These are phyloP conservation scores for Fusarium mundagurra DNA, from an alignment of 2,329 filamentous ascomycete species.

Conservation along the genomic window DNA sequence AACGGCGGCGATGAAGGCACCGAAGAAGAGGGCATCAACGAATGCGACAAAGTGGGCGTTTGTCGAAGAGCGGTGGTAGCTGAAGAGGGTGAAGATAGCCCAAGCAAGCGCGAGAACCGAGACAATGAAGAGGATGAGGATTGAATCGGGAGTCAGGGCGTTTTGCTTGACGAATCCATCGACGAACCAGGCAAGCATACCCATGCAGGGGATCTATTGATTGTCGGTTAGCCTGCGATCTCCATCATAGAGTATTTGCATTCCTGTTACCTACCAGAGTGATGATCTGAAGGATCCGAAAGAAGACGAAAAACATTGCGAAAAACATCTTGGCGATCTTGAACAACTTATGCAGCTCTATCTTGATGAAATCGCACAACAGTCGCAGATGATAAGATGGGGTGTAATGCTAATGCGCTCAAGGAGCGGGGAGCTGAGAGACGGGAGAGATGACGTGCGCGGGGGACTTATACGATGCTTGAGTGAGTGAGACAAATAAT, in stretches of 20 bases:
- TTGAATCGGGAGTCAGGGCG: constrained; percentile 67
- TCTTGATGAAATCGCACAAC: neutral
- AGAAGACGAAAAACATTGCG: constrained; percentile 70
- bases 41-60: constrained; percentile 71
- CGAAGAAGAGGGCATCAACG: constrained; percentile 70
- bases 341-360: neutral
- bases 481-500: neutral
- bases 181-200: constrained; percentile 75
- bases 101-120: constrained; percentile 70
- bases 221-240: neutral
- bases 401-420: constrained; percentile 2
- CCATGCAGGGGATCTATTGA: constrained; percentile 68
- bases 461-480: constrained; percentile 13
- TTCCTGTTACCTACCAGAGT: constrained; percentile 60
- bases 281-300: constrained; percentile 69
- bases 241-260: neutral
- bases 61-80: constrained; percentile 69
- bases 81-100: constrained; percentile 72
- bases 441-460: constrained; percentile 5
- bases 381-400: neutral
- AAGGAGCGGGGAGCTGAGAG: neutral
- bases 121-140: constrained; percentile 75
- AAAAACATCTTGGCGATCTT: constrained; percentile 64
- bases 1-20: constrained; percentile 70
- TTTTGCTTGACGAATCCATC: constrained; percentile 67